A percentile compares a stretch with the other conserved stretches of the same genome.
phyloP scores from a whole-genome alignment of 441 rosid species.

The Populus trichocarpa region DNA sequence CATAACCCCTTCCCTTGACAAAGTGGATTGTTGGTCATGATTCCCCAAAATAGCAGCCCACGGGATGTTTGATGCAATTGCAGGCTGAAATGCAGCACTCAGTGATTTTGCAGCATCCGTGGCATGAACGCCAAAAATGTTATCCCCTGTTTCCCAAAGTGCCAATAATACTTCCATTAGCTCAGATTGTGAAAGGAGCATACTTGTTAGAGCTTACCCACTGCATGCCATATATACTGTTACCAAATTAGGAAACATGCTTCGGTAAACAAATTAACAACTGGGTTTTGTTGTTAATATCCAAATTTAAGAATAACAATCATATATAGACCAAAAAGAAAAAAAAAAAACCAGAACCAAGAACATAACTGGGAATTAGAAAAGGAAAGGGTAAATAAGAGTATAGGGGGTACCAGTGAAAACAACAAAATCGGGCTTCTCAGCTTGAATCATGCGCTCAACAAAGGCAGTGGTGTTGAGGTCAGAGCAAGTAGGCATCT shows the following conservation, averaged over 20 bases:
- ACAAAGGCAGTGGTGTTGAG: conserved; percentile 77
- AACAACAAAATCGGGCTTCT: conserved; percentile 70
- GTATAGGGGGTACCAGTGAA: conserved; percentile 53
- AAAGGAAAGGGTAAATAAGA: neutral
- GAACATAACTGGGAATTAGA: neutral
- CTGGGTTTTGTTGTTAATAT: neutral
- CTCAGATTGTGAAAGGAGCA: neutral
- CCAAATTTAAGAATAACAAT: neutral
- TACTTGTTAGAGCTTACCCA: neutral
- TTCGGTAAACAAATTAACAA: neutral
- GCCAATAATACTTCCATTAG: neutral
- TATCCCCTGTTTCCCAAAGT: conserved; percentile 50
- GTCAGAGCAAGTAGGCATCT: conserved; percentile 61
- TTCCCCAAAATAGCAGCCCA: conserved; percentile 83
- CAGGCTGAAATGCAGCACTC: conserved; percentile 68
- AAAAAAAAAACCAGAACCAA: no score
- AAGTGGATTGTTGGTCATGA: conserved; percentile 73
- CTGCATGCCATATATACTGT: neutral
- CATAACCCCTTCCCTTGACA: conserved; percentile 73
- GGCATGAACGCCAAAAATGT: conserved; percentile 55
- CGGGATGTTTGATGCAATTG: conserved; percentile 61
- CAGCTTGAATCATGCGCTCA: conserved; percentile 60
- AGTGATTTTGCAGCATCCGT: conserved; percentile 54
- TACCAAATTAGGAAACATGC: neutral
- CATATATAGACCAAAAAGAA: neutral